A percentile compares a stretch with the other conserved stretches of the same genome.
These are phyloP conservation scores for Microdochium nivale DNA, from an alignment of 2,329 filamentous ascomycete genomes.

Conservation along the genomic window DNA sequence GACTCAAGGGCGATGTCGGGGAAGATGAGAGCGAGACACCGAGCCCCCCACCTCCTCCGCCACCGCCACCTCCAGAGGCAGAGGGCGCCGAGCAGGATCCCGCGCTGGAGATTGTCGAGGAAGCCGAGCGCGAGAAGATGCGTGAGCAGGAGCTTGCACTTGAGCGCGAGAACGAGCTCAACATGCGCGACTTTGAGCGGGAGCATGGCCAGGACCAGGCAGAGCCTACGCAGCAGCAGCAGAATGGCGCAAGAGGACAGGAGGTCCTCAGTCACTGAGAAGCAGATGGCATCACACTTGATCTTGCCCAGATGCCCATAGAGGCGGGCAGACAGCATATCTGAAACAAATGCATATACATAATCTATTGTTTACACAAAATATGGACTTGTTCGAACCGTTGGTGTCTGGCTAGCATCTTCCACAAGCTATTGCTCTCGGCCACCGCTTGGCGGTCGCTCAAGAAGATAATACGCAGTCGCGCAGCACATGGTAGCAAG, in stretches of 20 bases:
- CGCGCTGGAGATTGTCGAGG: slow-evolving; percentile 32
- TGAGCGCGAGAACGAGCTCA: slow-evolving; percentile 27
- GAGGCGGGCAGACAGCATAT: no score
- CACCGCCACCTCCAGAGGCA: slow-evolving; percentile 39
- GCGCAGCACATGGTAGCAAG: no score
- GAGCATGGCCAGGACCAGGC: slow-evolving; percentile 19
- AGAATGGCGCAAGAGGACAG: slow-evolving; percentile 10
- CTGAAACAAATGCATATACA: no score
- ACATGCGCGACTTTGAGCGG: slow-evolving; percentile 24
- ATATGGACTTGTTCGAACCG: no score
- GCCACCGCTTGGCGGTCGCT: no score
- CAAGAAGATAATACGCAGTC: no score
- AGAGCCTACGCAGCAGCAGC: no score
- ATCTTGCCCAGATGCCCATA: no score
- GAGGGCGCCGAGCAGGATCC: slow-evolving; percentile 46
- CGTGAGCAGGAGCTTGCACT: slow-evolving; percentile 25
- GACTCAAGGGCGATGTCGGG: slow-evolving; percentile 36
- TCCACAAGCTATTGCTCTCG: no score
- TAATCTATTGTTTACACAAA: no score
- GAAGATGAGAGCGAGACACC: slow-evolving; percentile 17
- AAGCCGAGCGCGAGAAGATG: slow-evolving; percentile 25
- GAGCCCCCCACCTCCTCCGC: slow-evolving; percentile 31
- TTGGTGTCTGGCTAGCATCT: no score
- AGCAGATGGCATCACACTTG: no score
- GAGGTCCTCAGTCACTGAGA: slow-evolving; percentile 7